phyloP scores from a whole-genome alignment of 306 rosid species.

The Benincasa hispida region DNA sequence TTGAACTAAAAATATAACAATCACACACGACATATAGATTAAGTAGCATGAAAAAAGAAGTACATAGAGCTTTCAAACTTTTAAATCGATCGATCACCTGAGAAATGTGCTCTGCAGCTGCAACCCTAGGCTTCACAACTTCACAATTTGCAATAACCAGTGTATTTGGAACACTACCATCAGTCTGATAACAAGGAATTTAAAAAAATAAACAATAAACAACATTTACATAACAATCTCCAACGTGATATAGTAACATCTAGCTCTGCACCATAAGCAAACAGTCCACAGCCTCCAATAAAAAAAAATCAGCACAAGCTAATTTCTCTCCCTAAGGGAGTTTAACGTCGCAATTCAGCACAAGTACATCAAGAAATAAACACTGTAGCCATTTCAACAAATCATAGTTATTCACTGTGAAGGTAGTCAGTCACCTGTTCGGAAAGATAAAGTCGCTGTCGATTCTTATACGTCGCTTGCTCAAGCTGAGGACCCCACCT shows the following conservation, averaged over 20 bases:
- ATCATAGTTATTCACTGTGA: not conserved
- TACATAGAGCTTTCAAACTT: not conserved
- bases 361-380: not conserved
- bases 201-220: not conserved
- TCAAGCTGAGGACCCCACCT: conserved; percentile 94
- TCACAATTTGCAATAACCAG: conserved; percentile 97
- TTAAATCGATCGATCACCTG: conserved; percentile 38
- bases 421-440: conserved; percentile 52
- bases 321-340: not conserved
- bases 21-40: not conserved
- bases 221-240: not conserved
- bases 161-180: conserved; percentile 97
- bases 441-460: conserved; percentile 81
- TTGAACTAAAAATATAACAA: conserved; percentile 50
- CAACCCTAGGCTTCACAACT: conserved; percentile 96
- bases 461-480: conserved; percentile 70
- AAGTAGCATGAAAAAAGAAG: conserved; percentile 4
- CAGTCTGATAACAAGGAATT: conserved; percentile 44
- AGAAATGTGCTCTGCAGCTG: conserved; percentile 96
- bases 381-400: not conserved
- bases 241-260: not conserved
- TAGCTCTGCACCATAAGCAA: not conserved
- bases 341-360: not conserved
- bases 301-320: not conserved
- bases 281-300: not conserved